Evolutionary conservation across 176 grass and related monocot genomes (phyloP), one percentile per base, ranked within the genome.

Genomic region (Triticum timopheevii): DNA sequence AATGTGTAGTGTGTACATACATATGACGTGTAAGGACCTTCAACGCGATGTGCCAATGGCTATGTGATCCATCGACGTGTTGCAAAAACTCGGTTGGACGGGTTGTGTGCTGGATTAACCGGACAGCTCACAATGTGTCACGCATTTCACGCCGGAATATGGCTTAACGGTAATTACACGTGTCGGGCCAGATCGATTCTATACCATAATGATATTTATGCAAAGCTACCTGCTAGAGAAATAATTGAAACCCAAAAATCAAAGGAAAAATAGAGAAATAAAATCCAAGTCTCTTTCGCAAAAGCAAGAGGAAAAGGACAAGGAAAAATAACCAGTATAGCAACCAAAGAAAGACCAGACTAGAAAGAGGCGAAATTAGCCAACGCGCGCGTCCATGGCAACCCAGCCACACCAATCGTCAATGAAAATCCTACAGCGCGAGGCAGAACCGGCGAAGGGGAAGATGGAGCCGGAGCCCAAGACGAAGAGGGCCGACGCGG

Each of bases 321-420:
- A 61, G 58, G 34, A 4, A 75, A 56, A 84, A 8, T 63, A 35
- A 69, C 25, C 73, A 59, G 45, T 22, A 36, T 80, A 59, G 45
- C 28, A 36, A 31, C 67, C 35, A 3, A 59, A 59, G 30, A 70
- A 39, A 70, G 42, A 10, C 3, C 19, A 54, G 28, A 54, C 50
- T 19, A 31, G 13, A 44, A 17, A 49, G 25, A 22, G 19, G 19
- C 54, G 10, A 76, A 85, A 81, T 81, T 49, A 82, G 36, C 49
- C 88, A 68, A 78, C 75, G 63, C 72, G 23, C 54, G 54, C 65
- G 33, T 61, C 69, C 83, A 76, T 25, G 33, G 75, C 76, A 65
- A 44, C 58, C 59, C 44, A 33, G 65, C 79, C 19, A 67, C 2
- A 80, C 70, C 83, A 86, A 90, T 77, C 45, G 25, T 50, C 79